Base-by-base conservation (phyloP, 768 basidiomycete species). In the Flagelloscypha sp. region DNA sequence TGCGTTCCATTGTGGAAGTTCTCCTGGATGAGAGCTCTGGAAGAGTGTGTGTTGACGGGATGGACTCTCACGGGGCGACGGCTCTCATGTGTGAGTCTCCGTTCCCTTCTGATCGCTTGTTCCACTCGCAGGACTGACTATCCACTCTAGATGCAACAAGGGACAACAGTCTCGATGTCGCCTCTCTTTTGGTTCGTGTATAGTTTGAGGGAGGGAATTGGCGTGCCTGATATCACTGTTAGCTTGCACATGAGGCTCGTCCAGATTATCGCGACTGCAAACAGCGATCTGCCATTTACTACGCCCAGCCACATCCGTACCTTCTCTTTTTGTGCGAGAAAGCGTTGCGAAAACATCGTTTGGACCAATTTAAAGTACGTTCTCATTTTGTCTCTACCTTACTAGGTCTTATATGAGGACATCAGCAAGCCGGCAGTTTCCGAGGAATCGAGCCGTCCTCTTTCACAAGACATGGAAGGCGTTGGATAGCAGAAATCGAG, bases 51-150 rank as follows among this genome's bases (percentile, higher is more conserved):
- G 82, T 85, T 3, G 79, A 87, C 44, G 81, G 76, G 21, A 72
- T 76, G 63, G 84, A 88, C 48, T 59, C 70, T 16, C 74, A 80
- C 48, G 81, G 82, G 6, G 84, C 80, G 16, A 88, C 84, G 18
- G 75, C 84, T 5, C 63, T 88, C 41, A 88, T 88, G 84, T 88
- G 84, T 88, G 65, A 61, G 79, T 64, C 17, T 19, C 35, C 42
- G 24, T 29, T 36, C 42, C 27, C 24, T 45, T 40, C 31, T 41
- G 12, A 30, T 36, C 37, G 31, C 37, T 39, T 25, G 30, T 31
- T 35, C 1, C 7, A n/a, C 23, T 7, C 33, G 7, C 37, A 36
- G 21, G 31, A 44, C 36, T 39, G 42, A 44, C 35, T 34, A 38
- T 24, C n/a, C 25, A 6, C 30, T 43, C 38, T 51, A 88, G 84